phyloP scores from a whole-genome alignment of 371 early-diverging fungal species.

The Phascolomyces articulosus region DNA sequence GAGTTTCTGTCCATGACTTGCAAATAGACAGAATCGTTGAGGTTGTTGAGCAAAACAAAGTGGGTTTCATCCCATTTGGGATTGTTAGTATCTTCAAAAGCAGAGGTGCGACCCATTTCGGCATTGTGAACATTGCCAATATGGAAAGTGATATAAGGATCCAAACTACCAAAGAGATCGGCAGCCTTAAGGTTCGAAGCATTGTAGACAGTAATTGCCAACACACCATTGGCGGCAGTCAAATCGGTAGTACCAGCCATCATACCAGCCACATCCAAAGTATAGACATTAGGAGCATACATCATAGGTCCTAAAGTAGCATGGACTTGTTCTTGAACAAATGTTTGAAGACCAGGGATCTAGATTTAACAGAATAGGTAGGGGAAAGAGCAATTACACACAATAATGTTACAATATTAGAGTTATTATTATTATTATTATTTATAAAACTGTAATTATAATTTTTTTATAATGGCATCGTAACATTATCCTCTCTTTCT shows the following conservation, averaged over 20 bases:
- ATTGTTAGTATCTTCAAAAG: constrained; percentile 57
- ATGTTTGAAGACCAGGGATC: constrained; percentile 83
- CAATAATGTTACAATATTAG: too few species aligned
- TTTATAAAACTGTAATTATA: too few species aligned
- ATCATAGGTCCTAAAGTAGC: constrained; percentile 84
- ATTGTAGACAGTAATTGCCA: constrained; percentile 75
- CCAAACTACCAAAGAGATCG: constrained; percentile 85
- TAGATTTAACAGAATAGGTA: too few species aligned
- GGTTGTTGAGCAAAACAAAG: constrained; percentile 43
- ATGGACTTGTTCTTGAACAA: constrained; percentile 82
- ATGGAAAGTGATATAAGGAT: constrained; percentile 82
- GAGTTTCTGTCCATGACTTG: constrained; percentile 52
- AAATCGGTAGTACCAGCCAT: constrained; percentile 70
- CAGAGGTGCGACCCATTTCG: constrained; percentile 63
- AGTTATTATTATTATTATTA: too few species aligned
- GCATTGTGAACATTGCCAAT: constrained; percentile 66
- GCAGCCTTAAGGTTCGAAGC: constrained; percentile 82
- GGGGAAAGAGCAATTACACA: too few species aligned
- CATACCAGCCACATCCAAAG: constrained; percentile 84
- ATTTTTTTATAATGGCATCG: too few species aligned
- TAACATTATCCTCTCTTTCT: too few species aligned
- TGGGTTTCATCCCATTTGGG: constrained; percentile 53
- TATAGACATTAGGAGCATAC: constrained; percentile 84
- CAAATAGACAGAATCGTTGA: constrained; percentile 34
- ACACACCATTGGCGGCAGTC: constrained; percentile 79